Evolutionary conservation across 2,329 filamentous ascomycete genomes (phyloP).

Genomic region (Tolypocladium pustulatum): DNA sequence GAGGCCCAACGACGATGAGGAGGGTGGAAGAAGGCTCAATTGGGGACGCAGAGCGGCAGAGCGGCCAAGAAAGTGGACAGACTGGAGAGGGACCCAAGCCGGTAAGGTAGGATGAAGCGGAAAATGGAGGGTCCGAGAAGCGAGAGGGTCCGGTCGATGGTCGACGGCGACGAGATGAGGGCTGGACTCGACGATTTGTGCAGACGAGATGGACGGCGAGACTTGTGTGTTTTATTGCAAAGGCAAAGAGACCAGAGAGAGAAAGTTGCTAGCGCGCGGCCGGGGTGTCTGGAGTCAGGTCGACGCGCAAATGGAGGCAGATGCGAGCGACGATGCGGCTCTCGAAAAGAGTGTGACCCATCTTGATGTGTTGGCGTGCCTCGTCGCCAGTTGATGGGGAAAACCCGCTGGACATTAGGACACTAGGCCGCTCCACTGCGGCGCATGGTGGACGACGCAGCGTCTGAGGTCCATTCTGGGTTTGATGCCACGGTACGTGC

Average conservation of each 20-base stretch:
- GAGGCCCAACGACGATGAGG: constrained; percentile 34
- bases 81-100: neutral
- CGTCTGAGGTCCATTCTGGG: constrained; percentile 3
- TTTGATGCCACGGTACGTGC: neutral
- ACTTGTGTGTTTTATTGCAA: constrained; percentile 57
- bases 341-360: constrained; percentile 53
- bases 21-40: constrained; percentile 3
- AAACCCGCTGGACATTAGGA: constrained; percentile 38
- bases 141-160: neutral
- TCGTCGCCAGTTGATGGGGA: constrained; percentile 68
- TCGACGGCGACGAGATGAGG: neutral
- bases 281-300: constrained; percentile 31
- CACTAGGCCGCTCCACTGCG: constrained; percentile 52
- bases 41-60: neutral
- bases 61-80: neutral
- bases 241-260: constrained; percentile 19
- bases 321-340: constrained; percentile 58
- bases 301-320: constrained; percentile 28
- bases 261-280: constrained; percentile 36
- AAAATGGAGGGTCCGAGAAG: neutral
- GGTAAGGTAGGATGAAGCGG: neutral
- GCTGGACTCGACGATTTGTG: constrained; percentile 18
- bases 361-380: constrained; percentile 85
- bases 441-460: constrained; percentile 25
- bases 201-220: constrained; percentile 42